Evolutionary conservation across 495 filamentous ascomycete genomes (phyloP), one percentile per base, ranked within the genome.

Genomic region (Trichoderma asperelloides): DNA sequence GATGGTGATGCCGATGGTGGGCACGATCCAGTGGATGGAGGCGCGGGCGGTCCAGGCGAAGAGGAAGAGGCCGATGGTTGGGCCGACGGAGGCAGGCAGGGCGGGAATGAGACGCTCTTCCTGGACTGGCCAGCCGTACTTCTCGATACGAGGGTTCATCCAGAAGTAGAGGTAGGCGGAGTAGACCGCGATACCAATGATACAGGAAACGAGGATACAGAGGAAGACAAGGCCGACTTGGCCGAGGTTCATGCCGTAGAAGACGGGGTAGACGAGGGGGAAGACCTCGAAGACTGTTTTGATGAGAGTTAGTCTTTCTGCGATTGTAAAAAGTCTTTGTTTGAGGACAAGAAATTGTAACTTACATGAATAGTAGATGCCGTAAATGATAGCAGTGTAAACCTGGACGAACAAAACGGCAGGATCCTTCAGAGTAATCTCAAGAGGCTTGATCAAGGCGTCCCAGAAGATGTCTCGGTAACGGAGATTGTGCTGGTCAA

Each of bases 231-330:
- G 79, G 62, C 89, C 88, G 66, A 83, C 76, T 68, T 84, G 69
- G 62, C 89, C 88, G 27, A 86, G 76, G 67, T 78, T 84, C 77
- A 91, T 87, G 71, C 74, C 73, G 77, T 90, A 90, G 67, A 82
- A 78, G 66, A 77, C 80, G 1, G 81, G 80, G 77, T 89, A 91
- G 64, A 91, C 87, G n/a, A 91, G 76, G 3, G 88, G 88, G 78
- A 91, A 90, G 69, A 84, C 86, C 72, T 90, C 88, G 79, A 90
- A 90, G 81, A 88, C 62, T 64, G 33, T n/a, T 39, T 25, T 16
- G 23, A 41, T 11, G 13, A 30, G 9, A 25, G 49, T 55, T 55
- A 55, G 15, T 45, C 2, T 6, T 11, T 45, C 4, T 3, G 41
- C 2, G 41, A 15, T 45, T 45, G 6, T 16, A 12, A 45, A 45